Evolutionary conservation across 331 rosid genomes (phyloP).

Genomic region (Spiraea crenata): DNA sequence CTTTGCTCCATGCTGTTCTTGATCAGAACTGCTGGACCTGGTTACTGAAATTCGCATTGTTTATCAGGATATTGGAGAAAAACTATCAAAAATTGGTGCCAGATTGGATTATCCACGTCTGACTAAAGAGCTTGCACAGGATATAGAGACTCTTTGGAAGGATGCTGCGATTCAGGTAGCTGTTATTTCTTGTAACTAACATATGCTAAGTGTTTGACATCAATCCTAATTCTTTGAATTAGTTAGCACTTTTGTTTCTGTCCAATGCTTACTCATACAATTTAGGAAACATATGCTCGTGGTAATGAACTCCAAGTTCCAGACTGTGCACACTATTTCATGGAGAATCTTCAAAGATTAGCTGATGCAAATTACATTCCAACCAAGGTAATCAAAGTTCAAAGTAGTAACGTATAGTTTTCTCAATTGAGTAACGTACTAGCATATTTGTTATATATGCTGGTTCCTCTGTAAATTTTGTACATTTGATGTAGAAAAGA

Average conservation of each 20-base stretch:
- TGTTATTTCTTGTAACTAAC: constrained; percentile 19
- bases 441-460: neutral
- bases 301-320: constrained; percentile 98
- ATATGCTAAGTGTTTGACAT: constrained; percentile 19
- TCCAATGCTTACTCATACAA: constrained; percentile 14
- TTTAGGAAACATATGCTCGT: constrained; percentile 88
- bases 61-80: constrained; percentile 75
- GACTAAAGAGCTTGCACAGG: constrained; percentile 79
- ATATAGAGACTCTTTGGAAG: constrained; percentile 81
- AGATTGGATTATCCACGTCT: constrained; percentile 81
- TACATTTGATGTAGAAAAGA: neutral
- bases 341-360: constrained; percentile 86
- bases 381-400: constrained; percentile 60
- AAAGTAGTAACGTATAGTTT: neutral
- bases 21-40: constrained; percentile 7
- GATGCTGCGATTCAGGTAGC: constrained; percentile 92
- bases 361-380: constrained; percentile 75
- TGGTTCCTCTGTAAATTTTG: neutral
- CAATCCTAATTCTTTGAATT: constrained; percentile 15
- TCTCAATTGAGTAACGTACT: neutral
- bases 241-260: neutral
- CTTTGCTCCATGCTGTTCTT: neutral
- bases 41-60: constrained; percentile 17
- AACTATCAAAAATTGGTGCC: constrained; percentile 78
- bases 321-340: constrained; percentile 90